A percentile compares a stretch with the other conserved stretches of the same genome.
Conservation (phyloP, 108 stramenopile genomes). For the Fragilariopsis cylindrus region DNA sequence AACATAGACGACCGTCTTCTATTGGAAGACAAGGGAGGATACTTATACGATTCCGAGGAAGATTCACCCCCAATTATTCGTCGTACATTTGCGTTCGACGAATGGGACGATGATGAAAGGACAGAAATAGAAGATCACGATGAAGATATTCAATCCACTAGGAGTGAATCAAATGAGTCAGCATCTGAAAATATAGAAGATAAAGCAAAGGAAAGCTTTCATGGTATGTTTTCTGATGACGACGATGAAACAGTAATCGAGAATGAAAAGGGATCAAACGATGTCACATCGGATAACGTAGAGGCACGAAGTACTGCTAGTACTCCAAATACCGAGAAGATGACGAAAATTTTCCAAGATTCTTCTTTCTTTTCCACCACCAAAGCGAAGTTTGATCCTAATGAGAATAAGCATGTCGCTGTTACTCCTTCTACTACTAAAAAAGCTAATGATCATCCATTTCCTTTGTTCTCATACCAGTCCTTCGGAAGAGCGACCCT, state of each 20-base stretch:
- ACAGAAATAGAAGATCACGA: neutral
- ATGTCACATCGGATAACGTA: too few relatives aligned
- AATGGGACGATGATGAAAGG: constrained; percentile 14
- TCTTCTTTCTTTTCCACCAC: too few relatives aligned
- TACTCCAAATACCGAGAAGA: neutral
- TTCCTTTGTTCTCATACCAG: constrained; percentile 4
- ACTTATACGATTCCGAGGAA: neutral
- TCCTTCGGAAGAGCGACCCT: neutral
- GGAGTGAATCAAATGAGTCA: too few relatives aligned
- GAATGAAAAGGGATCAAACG: too few relatives aligned
- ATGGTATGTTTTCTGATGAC: neutral
- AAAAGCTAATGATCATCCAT: neutral
- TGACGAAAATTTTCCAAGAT: neutral
- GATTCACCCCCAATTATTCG: neutral
- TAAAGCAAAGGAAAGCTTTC: too few relatives aligned
- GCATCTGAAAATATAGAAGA: too few relatives aligned
- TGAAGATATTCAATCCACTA: too few relatives aligned
- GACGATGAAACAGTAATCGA: neutral
- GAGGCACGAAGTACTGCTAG: neutral
- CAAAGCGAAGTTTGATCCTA: constrained; percentile 1
- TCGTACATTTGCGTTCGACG: constrained; percentile 11
- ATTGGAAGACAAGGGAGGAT: too few relatives aligned
- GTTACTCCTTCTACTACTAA: neutral
- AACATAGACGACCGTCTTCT: too few relatives aligned
- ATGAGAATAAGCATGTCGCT: neutral